Base-by-base conservation (phyloP, 495 filamentous ascomycete species). In the Hypoxylon rickii region DNA sequence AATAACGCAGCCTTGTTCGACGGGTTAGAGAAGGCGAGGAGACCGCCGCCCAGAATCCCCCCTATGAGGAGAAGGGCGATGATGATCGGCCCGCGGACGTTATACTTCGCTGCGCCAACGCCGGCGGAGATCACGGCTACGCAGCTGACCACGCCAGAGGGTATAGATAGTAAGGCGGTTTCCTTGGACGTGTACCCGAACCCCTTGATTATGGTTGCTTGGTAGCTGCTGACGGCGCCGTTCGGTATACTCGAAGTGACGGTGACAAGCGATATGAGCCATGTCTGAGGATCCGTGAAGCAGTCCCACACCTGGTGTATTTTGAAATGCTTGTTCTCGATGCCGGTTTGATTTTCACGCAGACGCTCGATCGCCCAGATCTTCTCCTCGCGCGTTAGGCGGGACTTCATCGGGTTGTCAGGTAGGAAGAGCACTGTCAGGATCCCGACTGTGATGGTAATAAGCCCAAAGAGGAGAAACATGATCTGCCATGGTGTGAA, bases 301-400 rank as follows among this genome's bases (percentile, higher is more conserved):
- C 80, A 76, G 51, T 86, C 83, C 31, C 76, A 74, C 17, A 84
- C 71, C 55, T 89, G 85, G 31, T 83, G 78, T 37, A 72, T 55
- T 44, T 86, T 85, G 68, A 86, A 87, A 24, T 80, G 76, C 66
- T 86, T 86, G 63, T 86, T 88, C 50, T 84, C 83, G 41, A 87
- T 79, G 3, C 86, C 86, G 40, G 85, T 84, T 64, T 85, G 78
- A 52, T 89, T 87, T 44, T 76, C 68, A 2, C 81, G 73, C 7
- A 87, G 76, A 15, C 85, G 73, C 40, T 83, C 83, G 44, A 89
- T 69, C 0, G 79, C 79, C 36, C 84, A 73, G 1, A 75, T 63
- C 36, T 73, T 76, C 45, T 83, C 78, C 13, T 74, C 69, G 22
- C 72, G 68, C 19, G 63, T 74, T 42, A 79, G 76, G n/a, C 68